Percentiles rank a stretch among this genome's conserved stretches.
Conservation (phyloP, 2,329 filamentous ascomycete species). For the Xylaria sp. region DNA sequence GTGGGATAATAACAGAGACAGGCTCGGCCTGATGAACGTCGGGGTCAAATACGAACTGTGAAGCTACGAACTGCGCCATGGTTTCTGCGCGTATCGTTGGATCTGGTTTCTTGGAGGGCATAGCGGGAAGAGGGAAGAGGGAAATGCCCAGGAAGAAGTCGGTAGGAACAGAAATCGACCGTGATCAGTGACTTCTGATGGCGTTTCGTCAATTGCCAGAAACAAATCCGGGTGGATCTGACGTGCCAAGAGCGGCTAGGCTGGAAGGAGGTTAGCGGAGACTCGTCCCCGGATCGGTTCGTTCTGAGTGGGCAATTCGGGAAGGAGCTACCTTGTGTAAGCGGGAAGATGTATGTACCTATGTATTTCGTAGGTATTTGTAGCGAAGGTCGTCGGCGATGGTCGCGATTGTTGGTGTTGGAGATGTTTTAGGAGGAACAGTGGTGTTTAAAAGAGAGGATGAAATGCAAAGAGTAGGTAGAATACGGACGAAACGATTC, state of each 20-base stretch:
- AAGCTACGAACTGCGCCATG: slow-evolving; percentile 37
- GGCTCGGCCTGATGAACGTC: slow-evolving; percentile 24
- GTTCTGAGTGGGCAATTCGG: background rate
- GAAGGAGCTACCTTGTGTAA: background rate
- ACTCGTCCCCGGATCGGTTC: background rate
- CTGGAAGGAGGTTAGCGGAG: background rate
- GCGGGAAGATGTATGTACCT: too few relatives aligned
- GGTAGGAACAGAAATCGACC: background rate
- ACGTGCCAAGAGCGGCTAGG: background rate
- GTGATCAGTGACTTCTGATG: background rate
- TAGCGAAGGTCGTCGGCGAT: too few relatives aligned
- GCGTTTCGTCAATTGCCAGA: background rate
- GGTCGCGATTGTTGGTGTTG: too few relatives aligned
- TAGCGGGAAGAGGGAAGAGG: slow-evolving; percentile 28
- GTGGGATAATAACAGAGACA: slow-evolving; percentile 19
- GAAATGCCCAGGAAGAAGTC: slow-evolving; percentile 1
- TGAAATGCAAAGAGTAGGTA: too few relatives aligned
- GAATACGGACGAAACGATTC: too few relatives aligned
- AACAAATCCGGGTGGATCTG: background rate
- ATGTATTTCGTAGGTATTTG: too few relatives aligned
- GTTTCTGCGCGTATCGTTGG: slow-evolving; percentile 41
- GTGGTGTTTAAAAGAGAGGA: too few relatives aligned
- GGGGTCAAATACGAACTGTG: slow-evolving; percentile 41
- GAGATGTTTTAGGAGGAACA: too few relatives aligned
- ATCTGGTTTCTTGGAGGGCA: slow-evolving; percentile 53